Evolutionary conservation across 192 early-diverging fungal species (phyloP).

Genomic region (Podila horticola): DNA sequence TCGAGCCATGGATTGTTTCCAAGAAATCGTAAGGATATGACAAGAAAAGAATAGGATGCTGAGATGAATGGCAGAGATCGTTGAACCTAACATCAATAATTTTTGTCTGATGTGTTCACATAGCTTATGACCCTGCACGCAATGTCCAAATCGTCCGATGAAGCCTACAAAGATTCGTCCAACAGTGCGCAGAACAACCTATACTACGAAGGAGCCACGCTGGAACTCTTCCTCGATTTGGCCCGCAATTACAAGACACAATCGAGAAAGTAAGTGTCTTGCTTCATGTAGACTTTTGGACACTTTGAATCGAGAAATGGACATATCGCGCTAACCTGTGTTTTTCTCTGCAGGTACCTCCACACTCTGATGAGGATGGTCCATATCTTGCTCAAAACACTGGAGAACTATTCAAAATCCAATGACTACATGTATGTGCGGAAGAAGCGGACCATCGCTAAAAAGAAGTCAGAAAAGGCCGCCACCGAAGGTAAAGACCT

Average conservation of each 20-base stretch:
- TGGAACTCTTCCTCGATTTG: conserved; percentile 69
- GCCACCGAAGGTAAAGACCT: too few species aligned
- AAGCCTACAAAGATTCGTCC: conserved; percentile 65
- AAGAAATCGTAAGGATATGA: conserved; percentile 63
- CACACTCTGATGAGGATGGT: conserved; percentile 61
- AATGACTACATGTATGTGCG: conserved; percentile 61
- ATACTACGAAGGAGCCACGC: conserved; percentile 71
- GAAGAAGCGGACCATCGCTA: conserved; percentile 43
- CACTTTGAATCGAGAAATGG: too few species aligned
- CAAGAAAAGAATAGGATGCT: too few species aligned
- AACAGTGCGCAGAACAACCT: conserved; percentile 75
- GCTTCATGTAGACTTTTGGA: too few species aligned
- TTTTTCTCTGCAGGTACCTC: conserved; percentile 59
- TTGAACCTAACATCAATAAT: background rate
- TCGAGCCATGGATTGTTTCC: conserved; percentile 66
- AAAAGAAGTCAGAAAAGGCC: conserved; percentile 25
- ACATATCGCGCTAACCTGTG: too few species aligned
- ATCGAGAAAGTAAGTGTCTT: conserved; percentile 47
- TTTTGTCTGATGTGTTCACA: background rate
- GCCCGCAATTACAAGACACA: conserved; percentile 59
- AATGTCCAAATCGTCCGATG: conserved; percentile 61
- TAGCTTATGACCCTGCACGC: conserved; percentile 61
- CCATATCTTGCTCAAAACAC: conserved; percentile 69
- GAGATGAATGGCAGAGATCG: too few species aligned
- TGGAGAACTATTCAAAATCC: conserved; percentile 67